Evolutionary conservation across 495 filamentous ascomycete species (phyloP), one percentile per base, ranked within the genome.

Genomic region (Staphylotrichum longicolle): DNA sequence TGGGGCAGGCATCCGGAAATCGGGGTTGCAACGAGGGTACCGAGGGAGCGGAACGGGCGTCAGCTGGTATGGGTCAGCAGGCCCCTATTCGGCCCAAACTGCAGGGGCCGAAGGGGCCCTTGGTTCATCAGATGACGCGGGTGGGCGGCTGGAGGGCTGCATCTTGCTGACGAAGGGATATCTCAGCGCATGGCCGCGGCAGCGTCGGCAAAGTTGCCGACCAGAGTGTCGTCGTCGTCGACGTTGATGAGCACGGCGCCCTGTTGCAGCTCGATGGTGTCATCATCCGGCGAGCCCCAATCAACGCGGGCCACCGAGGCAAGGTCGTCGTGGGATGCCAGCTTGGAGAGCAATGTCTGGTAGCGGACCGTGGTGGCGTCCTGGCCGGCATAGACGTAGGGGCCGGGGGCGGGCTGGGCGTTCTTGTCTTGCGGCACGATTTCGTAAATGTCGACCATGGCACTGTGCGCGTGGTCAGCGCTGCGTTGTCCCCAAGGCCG

Each of bases 391-490:
- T 76, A 73, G 64, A 70, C 63, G 64, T 68, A 70, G n/a, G 71
- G 65, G 57, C 67, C 64, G 64, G 68, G 60, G 57, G 65, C 53
- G 66, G 72, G 15, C n/a, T 64, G 62, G 32, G 47, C 68, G 64
- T 41, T 46, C 50, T 67, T 65, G 61, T 77, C 77, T 56, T 80
- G 77, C 35, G 80, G 78, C 14, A 78, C 75, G 68, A 84, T 82
- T 50, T 83, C 82, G 73, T 83, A 84, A 55, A 84, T 82, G 69
- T 84, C 82, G 57, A 84, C 81, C 58, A 84, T 77, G 68, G 81
- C 81, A 59, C 82, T 84, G 63, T 59, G 63, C 48, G 63, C 33
- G 34, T 3, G 6, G 68, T 78, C 58, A 78, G 74, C 61, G 67
- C 56, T 63, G 45, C n/a, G 10, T 52, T 49, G 33, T 61, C 50